phyloP scores from a whole-genome alignment of 2,329 filamentous ascomycete genomes.

The Penicillium sp. region DNA sequence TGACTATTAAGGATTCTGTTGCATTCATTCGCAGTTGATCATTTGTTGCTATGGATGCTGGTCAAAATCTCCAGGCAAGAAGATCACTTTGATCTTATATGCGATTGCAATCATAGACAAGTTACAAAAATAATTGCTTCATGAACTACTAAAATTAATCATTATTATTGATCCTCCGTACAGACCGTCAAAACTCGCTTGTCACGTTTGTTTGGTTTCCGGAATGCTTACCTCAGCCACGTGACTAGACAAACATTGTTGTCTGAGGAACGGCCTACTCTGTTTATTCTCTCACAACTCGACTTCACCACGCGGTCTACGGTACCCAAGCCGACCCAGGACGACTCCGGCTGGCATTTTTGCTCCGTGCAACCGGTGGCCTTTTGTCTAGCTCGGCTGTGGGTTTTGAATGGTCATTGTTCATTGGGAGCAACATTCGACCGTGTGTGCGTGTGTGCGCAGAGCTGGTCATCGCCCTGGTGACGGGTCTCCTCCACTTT shows the following conservation, averaged over 20 bases:
- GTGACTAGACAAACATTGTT: slow-evolving; percentile 37
- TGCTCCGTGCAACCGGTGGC: not conserved
- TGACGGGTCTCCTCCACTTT: slow-evolving; percentile 25
- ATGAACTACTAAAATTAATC: too few species aligned
- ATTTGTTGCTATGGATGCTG: too few species aligned
- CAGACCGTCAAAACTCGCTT: not conserved
- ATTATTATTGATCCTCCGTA: too few species aligned
- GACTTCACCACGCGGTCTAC: slow-evolving; percentile 20
- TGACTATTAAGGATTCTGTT: too few species aligned
- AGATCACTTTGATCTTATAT: too few species aligned
- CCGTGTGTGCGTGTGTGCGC: slow-evolving; percentile 5
- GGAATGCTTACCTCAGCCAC: slow-evolving; percentile 29
- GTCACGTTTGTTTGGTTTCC: slow-evolving; percentile 11
- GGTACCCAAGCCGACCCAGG: slow-evolving; percentile 11
- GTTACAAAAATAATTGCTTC: too few species aligned
- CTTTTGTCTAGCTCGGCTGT: slow-evolving; percentile 4
- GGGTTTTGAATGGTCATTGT: slow-evolving; percentile 15
- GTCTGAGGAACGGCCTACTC: slow-evolving; percentile 40
- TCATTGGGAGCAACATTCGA: not conserved
- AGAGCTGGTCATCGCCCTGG: slow-evolving; percentile 21
- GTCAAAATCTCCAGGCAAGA: too few species aligned
- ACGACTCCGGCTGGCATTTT: slow-evolving; percentile 4
- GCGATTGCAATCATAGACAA: too few species aligned
- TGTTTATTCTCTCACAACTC: slow-evolving; percentile 35
- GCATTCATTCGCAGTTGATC: too few species aligned